Evolutionary conservation across 805 yeast genomes (phyloP).

Genomic region (Yarrowia hollandica): DNA sequence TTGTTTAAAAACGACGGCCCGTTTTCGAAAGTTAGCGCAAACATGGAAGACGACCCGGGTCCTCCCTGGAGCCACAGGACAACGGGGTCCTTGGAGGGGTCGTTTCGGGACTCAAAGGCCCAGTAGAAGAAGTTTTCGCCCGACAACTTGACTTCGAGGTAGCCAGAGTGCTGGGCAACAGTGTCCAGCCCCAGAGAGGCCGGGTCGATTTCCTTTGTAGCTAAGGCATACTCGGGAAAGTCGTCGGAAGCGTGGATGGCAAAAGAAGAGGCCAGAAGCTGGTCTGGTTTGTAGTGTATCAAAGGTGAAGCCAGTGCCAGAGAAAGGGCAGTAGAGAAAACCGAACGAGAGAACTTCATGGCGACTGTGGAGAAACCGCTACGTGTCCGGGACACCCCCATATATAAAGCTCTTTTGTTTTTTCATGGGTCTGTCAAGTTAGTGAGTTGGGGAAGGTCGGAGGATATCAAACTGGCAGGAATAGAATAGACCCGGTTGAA

Average conservation of each 20-base stretch:
- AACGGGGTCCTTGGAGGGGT: slow-evolving; percentile 75
- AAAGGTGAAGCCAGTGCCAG: slow-evolving; percentile 20
- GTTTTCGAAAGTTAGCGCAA: slow-evolving; percentile 75
- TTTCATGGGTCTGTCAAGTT: background rate
- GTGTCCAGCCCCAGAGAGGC: slow-evolving; percentile 61
- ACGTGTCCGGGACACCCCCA: background rate
- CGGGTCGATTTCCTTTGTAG: slow-evolving; percentile 38
- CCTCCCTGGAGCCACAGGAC: slow-evolving; percentile 85
- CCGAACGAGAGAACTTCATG: slow-evolving; percentile 20
- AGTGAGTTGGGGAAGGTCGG: background rate
- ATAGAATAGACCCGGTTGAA: background rate
- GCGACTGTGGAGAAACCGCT: slow-evolving; percentile 2
- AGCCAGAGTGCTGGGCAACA: slow-evolving; percentile 77
- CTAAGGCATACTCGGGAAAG: slow-evolving; percentile 2
- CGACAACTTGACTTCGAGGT: slow-evolving; percentile 71
- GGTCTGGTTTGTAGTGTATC: slow-evolving; percentile 1
- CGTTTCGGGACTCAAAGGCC: slow-evolving; percentile 81
- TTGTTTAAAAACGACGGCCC: slow-evolving; percentile 75
- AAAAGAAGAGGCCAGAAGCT: background rate
- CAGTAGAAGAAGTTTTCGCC: slow-evolving; percentile 78
- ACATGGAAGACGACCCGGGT: slow-evolving; percentile 80
- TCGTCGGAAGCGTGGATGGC: background rate
- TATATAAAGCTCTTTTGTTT: background rate
- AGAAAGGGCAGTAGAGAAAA: slow-evolving; percentile 9
- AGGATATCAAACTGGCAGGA: background rate